Conservation (phyloP, 768 basidiomycete species). For the Boletus reticulatus region DNA sequence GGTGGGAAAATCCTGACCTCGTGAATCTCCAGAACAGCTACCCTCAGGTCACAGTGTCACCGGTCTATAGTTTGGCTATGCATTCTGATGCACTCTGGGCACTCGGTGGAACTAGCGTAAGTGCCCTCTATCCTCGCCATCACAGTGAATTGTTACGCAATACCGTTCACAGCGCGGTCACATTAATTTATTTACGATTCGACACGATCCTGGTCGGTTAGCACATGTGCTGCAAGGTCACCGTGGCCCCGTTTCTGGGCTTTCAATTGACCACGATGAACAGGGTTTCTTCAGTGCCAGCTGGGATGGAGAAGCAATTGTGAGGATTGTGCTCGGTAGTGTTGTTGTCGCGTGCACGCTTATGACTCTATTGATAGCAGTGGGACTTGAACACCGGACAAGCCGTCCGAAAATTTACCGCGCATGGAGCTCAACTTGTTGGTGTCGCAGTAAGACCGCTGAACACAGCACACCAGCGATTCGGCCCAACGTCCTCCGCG, state of each 20-base stretch:
- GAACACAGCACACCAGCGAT: constrained; percentile 35
- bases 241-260: constrained; percentile 78
- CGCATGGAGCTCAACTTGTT: constrained; percentile 84
- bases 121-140: constrained; percentile 28
- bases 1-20: constrained; percentile 78
- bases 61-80: constrained; percentile 89
- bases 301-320: constrained; percentile 90
- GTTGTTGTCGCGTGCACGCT: constrained; percentile 2
- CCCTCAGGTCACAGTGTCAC: constrained; percentile 44
- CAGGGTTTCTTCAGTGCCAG: constrained; percentile 86
- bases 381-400: constrained; percentile 97
- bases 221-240: constrained; percentile 68
- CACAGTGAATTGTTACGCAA: constrained; percentile 17
- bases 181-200: constrained; percentile 89
- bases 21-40: constrained; percentile 22
- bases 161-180: constrained; percentile 63
- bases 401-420: constrained; percentile 67
- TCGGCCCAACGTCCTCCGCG: constrained; percentile 26
- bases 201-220: constrained; percentile 85
- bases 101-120: constrained; percentile 81
- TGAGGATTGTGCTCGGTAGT: constrained; percentile 38
- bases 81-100: constrained; percentile 94
- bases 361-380: constrained; percentile 54
- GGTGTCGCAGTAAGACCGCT: constrained; percentile 75
- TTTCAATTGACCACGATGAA: constrained; percentile 79